These are phyloP conservation scores for Aureobasidium sp. DNA, from an alignment of 2,329 filamentous ascomycete genomes.

Conservation along the genomic window DNA sequence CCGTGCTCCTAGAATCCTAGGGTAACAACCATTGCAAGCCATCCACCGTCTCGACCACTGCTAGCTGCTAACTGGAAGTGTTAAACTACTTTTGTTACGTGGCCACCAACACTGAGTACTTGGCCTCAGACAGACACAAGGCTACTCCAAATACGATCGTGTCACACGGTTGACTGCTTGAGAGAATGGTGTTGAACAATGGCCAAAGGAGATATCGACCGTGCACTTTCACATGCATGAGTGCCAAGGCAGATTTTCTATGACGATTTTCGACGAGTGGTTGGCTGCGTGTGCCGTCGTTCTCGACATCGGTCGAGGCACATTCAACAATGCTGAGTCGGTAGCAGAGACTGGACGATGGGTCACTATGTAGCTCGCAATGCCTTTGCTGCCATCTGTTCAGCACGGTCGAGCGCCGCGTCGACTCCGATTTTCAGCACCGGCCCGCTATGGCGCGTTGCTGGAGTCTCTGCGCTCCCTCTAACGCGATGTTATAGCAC, in stretches of 20 bases:
- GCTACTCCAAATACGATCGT: neutral
- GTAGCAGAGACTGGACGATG: conserved; percentile 11
- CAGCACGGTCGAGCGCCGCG: neutral
- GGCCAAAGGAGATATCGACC: neutral
- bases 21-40: neutral
- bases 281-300: neutral
- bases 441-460: neutral
- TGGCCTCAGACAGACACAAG: too few relatives aligned
- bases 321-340: conserved; percentile 15
- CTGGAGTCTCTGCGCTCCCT: neutral
- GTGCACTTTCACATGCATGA: conserved; percentile 5
- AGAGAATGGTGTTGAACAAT: neutral
- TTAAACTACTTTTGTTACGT: too few relatives aligned
- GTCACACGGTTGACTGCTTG: neutral
- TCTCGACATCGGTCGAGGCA: conserved; percentile 6
- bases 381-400: conserved; percentile 7
- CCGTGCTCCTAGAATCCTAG: neutral
- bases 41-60: neutral
- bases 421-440: neutral
- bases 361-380: conserved; percentile 13
- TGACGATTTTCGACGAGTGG: conserved; percentile 1
- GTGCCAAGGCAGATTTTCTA: conserved; percentile 12
- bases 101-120: too few relatives aligned
- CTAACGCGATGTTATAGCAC: neutral
- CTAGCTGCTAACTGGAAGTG: neutral